These are phyloP conservation scores for Brassica nigra DNA, from an alignment of 345 rosid species.

Conservation along the genomic window DNA sequence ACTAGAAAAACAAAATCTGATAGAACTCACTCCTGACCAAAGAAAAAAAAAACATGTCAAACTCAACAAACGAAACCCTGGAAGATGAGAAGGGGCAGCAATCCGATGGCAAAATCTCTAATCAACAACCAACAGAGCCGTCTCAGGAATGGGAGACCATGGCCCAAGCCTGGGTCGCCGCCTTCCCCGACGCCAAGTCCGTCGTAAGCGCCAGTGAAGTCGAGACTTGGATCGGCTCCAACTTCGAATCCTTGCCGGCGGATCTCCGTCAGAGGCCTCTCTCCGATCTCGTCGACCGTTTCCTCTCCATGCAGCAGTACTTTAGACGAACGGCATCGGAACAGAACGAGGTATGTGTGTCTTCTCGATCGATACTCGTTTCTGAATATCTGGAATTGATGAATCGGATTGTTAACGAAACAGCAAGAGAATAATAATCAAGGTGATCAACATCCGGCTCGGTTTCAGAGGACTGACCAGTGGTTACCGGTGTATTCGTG, in stretches of 20 bases:
- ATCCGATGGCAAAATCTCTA: not conserved
- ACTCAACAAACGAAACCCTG: slow-evolving; percentile 4
- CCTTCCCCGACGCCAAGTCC: slow-evolving; percentile 83
- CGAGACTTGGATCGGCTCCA: slow-evolving; percentile 87
- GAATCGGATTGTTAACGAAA: not conserved
- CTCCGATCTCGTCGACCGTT: slow-evolving; percentile 70
- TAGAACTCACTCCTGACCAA: not conserved
- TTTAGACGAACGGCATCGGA: slow-evolving; percentile 57
- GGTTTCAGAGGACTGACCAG: slow-evolving; percentile 87
- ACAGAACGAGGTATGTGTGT: slow-evolving; percentile 38
- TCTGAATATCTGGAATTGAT: not conserved
- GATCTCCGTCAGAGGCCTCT: slow-evolving; percentile 85
- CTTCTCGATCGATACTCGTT: not conserved
- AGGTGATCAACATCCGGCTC: slow-evolving; percentile 60
- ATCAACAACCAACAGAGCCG: slow-evolving; percentile 31
- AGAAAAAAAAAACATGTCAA: not conserved
- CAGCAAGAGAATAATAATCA: slow-evolving; percentile 43
- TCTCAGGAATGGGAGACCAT: slow-evolving; percentile 89
- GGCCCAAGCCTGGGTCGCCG: slow-evolving; percentile 84
- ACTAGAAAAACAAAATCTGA: not conserved
- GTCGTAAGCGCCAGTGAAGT: slow-evolving; percentile 69
- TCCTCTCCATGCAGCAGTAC: slow-evolving; percentile 78
- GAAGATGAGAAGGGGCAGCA: not conserved
- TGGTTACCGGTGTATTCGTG: slow-evolving; percentile 90
- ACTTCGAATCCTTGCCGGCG: slow-evolving; percentile 58